phyloP scores from a whole-genome alignment of 257 asterid genomes.

The Solanum pinnatisectum region DNA sequence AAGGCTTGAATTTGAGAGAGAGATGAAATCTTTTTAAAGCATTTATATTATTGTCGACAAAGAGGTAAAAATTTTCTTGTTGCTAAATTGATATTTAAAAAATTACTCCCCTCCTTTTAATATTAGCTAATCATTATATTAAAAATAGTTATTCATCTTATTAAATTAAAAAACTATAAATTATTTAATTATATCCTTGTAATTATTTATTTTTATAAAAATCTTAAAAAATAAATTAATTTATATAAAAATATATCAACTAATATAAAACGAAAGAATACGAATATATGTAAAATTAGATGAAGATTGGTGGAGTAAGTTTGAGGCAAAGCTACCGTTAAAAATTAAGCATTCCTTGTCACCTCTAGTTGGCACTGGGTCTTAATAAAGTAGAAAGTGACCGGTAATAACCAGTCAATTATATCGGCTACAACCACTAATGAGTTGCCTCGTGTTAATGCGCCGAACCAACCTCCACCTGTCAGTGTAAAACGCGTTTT shows the following conservation, averaged over 20 bases:
- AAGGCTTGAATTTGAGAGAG: neutral
- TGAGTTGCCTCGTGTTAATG: neutral
- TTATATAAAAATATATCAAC: too few species aligned
- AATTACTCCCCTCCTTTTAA: too few species aligned
- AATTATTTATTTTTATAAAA: too few species aligned
- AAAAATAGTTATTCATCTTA: too few species aligned
- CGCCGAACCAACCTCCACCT: conserved; percentile 3
- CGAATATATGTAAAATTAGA: neutral
- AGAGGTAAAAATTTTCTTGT: neutral
- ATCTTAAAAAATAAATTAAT: too few species aligned
- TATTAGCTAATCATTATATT: too few species aligned
- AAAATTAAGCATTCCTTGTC: neutral
- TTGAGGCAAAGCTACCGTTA: neutral
- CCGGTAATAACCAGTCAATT: conserved; percentile 16
- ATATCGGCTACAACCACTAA: neutral
- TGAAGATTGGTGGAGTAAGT: neutral
- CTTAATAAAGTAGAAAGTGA: neutral
- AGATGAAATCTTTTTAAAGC: neutral
- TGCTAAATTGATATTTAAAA: neutral
- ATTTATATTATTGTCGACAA: neutral
- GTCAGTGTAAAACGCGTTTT: neutral
- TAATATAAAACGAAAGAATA: too few species aligned
- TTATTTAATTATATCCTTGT: too few species aligned
- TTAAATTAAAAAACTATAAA: too few species aligned
- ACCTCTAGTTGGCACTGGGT: neutral